These are phyloP conservation scores for Neonectria punicea DNA, from an alignment of 2,329 filamentous ascomycete genomes.

Conservation along the genomic window DNA sequence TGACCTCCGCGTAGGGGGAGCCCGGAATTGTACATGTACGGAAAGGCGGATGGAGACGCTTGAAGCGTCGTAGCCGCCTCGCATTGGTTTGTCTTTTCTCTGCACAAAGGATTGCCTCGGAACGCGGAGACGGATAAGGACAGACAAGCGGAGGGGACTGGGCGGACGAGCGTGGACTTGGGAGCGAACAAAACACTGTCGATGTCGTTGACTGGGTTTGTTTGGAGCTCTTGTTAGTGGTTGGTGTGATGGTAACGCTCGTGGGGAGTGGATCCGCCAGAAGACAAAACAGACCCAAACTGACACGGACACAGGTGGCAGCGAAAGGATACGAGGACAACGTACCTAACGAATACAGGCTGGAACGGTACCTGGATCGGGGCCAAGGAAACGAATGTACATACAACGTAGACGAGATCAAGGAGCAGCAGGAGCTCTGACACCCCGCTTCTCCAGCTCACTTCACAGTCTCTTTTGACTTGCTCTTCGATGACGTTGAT, in stretches of 20 bases:
- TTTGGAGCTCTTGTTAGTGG: slow-evolving; percentile 5
- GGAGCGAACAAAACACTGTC: background rate
- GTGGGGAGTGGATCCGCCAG: slow-evolving; percentile 22
- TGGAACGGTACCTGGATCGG: background rate
- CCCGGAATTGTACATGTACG: background rate
- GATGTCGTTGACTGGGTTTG: slow-evolving; percentile 1
- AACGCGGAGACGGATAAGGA: slow-evolving; percentile 9
- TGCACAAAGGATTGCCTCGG: slow-evolving; percentile 17
- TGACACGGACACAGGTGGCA: slow-evolving; percentile 11
- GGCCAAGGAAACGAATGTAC: background rate
- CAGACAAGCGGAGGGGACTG: background rate
- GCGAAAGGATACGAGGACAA: background rate
- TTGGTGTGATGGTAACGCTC: slow-evolving; percentile 18
- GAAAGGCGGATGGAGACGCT: background rate
- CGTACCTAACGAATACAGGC: background rate
- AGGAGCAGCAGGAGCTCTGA: background rate
- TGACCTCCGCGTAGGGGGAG: slow-evolving; percentile 10
- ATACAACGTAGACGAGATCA: slow-evolving; percentile 25
- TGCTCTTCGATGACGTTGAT: slow-evolving; percentile 43
- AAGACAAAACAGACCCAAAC: slow-evolving; percentile 21
- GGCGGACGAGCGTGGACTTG: slow-evolving; percentile 2
- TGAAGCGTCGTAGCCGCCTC: background rate
- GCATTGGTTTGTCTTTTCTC: background rate
- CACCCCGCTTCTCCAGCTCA: background rate
- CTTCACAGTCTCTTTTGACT: background rate